Evolutionary conservation across 768 basidiomycete genomes (phyloP).

Genomic region (Psilocybe cyanescens): DNA sequence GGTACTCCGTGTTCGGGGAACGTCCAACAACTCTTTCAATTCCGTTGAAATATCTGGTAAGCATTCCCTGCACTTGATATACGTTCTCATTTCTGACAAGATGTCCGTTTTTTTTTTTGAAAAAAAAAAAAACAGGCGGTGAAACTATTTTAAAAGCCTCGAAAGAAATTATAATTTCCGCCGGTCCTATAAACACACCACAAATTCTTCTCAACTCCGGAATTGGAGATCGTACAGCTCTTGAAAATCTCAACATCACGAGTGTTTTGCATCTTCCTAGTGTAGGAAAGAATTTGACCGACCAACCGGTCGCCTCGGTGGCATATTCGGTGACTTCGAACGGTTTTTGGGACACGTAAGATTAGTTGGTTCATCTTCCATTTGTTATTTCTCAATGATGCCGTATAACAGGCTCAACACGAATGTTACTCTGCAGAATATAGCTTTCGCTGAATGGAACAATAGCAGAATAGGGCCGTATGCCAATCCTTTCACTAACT

Average conservation of each 20-base stretch:
- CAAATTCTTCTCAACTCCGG: slow-evolving; percentile 40
- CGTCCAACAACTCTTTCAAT: slow-evolving; percentile 5
- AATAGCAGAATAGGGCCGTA: slow-evolving; percentile 3
- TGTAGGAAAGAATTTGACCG: slow-evolving; percentile 41
- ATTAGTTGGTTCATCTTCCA: neutral
- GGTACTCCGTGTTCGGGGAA: slow-evolving; percentile 22
- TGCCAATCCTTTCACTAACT: neutral
- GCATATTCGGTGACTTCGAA: slow-evolving; percentile 30
- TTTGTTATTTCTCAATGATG: neutral
- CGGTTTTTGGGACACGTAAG: neutral
- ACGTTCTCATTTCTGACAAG: neutral
- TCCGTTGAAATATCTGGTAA: slow-evolving; percentile 13
- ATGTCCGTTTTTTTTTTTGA: no score
- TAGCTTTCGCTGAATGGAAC: slow-evolving; percentile 27
- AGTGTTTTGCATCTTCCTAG: slow-evolving; percentile 34
- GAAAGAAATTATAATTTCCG: slow-evolving; percentile 58
- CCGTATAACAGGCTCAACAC: slow-evolving; percentile 17
- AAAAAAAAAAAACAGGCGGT: neutral
- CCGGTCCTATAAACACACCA: slow-evolving; percentile 40
- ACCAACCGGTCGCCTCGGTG: slow-evolving; percentile 32
- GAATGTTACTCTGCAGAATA: slow-evolving; percentile 26
- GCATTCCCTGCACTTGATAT: neutral
- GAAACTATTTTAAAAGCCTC: slow-evolving; percentile 31
- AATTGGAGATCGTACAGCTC: slow-evolving; percentile 31
- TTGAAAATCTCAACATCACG: slow-evolving; percentile 27